A percentile compares a stretch with the other conserved stretches of the same genome.
These are phyloP conservation scores for Amauroascus verrucosus DNA, from an alignment of 2,329 filamentous ascomycete genomes.

Conservation along the genomic window DNA sequence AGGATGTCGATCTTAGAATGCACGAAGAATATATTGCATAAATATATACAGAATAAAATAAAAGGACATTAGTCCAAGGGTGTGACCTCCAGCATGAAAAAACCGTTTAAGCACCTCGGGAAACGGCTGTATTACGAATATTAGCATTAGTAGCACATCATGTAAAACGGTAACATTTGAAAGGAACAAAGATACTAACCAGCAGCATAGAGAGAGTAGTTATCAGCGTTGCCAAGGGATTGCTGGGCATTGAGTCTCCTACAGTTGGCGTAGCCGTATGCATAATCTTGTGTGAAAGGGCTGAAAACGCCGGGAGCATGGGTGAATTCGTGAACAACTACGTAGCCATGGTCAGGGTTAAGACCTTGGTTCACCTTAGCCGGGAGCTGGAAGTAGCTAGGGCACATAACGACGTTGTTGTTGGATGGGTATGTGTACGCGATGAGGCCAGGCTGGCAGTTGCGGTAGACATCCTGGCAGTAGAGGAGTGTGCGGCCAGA, in stretches of 20 bases:
- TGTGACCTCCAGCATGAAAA: no score
- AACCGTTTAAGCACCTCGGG: not conserved
- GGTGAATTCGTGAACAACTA: slow-evolving; percentile 55
- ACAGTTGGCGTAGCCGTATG: slow-evolving; percentile 47
- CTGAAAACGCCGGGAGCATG: slow-evolving; percentile 45
- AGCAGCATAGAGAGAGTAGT: slow-evolving; percentile 47
- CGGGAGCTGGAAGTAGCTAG: slow-evolving; percentile 46
- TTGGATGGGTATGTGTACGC: slow-evolving; percentile 51
- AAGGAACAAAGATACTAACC: slow-evolving; percentile 22
- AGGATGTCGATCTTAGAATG: no score
- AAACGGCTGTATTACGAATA: not conserved
- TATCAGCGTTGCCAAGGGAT: slow-evolving; percentile 56
- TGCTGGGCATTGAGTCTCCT: slow-evolving; percentile 38
- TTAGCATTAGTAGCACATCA: not conserved
- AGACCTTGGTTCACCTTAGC: slow-evolving; percentile 46
- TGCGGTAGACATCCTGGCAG: slow-evolving; percentile 50
- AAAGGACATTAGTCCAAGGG: no score
- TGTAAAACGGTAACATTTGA: not conserved
- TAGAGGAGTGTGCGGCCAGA: slow-evolving; percentile 45
- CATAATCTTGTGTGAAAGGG: slow-evolving; percentile 51
- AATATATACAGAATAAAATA: no score
- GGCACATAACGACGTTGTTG: slow-evolving; percentile 53
- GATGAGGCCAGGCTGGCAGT: slow-evolving; percentile 45
- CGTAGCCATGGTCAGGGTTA: slow-evolving; percentile 55
- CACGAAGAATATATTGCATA: no score